A percentile compares a stretch with the other conserved stretches of the same genome.
Evolutionary conservation across 208 protist genomes (phyloP).

Genomic region (Acanthamoeba castellanii): DNA sequence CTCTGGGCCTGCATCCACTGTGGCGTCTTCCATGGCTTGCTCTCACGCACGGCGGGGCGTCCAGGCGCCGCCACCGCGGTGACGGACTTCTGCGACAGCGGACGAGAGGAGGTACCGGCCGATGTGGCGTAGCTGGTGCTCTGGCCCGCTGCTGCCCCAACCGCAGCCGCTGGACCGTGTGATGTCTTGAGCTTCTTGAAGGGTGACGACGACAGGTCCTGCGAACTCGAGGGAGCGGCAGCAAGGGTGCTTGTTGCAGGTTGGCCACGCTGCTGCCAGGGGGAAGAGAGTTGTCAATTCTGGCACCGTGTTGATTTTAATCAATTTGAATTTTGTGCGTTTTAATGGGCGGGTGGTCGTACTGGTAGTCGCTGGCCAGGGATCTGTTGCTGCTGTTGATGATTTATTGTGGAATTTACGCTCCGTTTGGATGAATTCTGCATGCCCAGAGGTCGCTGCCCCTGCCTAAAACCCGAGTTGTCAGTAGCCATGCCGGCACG

Average conservation of each 20-base stretch:
- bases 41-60: background rate
- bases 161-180: too few relatives aligned
- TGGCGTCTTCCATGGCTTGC: conserved; percentile 4
- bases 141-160: background rate
- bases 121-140: background rate
- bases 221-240: background rate
- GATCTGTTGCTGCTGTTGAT: background rate
- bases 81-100: background rate
- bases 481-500: too few relatives aligned
- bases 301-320: background rate
- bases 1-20: background rate
- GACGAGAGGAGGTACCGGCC: background rate
- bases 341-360: background rate
- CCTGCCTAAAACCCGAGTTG: too few relatives aligned
- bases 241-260: background rate
- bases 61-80: background rate
- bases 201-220: background rate
- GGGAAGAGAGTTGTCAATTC: background rate
- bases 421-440: background rate
- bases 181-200: background rate
- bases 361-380: background rate
- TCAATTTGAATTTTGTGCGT: background rate
- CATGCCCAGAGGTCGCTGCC: background rate
- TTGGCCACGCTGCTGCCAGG: background rate
- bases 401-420: background rate